These are phyloP conservation scores for Claviceps arundinis DNA, from an alignment of 2,329 filamentous ascomycete species.

Conservation along the genomic window DNA sequence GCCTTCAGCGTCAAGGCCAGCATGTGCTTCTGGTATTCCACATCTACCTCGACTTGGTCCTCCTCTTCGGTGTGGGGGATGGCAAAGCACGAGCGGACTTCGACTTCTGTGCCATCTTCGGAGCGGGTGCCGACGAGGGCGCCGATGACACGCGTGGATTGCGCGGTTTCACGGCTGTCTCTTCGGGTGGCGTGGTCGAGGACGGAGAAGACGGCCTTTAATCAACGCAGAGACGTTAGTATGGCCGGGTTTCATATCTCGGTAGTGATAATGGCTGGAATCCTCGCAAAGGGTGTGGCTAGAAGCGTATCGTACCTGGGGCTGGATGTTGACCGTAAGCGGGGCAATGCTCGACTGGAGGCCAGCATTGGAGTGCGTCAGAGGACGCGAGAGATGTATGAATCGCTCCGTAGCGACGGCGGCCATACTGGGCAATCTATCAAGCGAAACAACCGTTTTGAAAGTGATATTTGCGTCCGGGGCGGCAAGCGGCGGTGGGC, in stretches of 20 bases:
- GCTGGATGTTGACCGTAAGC: slow-evolving; percentile 87
- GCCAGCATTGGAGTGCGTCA: slow-evolving; percentile 69
- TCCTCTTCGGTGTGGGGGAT: slow-evolving; percentile 97
- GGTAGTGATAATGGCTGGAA: background rate
- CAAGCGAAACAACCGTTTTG: slow-evolving; percentile 7
- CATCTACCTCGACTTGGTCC: slow-evolving; percentile 98
- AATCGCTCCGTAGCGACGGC: slow-evolving; percentile 66
- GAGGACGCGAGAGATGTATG: slow-evolving; percentile 84
- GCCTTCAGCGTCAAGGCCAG: slow-evolving; percentile 87
- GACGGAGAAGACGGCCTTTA: slow-evolving; percentile 57
- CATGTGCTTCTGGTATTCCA: slow-evolving; percentile 99
- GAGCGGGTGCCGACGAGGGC: slow-evolving; percentile 85
- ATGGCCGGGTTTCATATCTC: background rate
- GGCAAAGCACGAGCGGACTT: slow-evolving; percentile 92
- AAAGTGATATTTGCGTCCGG: slow-evolving; percentile 1
- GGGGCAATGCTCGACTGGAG: slow-evolving; percentile 79
- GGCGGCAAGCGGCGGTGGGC: slow-evolving; percentile 9
- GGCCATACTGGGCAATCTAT: slow-evolving; percentile 55
- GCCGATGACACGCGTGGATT: slow-evolving; percentile 92
- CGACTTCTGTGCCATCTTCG: slow-evolving; percentile 93
- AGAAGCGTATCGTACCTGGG: slow-evolving; percentile 54
- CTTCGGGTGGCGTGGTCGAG: slow-evolving; percentile 89
- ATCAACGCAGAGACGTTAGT: background rate
- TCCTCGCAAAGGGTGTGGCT: background rate
- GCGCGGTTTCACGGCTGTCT: slow-evolving; percentile 51